phyloP scores from a whole-genome alignment of 2,329 filamentous ascomycete species.

The Exophiala oligosperma region DNA sequence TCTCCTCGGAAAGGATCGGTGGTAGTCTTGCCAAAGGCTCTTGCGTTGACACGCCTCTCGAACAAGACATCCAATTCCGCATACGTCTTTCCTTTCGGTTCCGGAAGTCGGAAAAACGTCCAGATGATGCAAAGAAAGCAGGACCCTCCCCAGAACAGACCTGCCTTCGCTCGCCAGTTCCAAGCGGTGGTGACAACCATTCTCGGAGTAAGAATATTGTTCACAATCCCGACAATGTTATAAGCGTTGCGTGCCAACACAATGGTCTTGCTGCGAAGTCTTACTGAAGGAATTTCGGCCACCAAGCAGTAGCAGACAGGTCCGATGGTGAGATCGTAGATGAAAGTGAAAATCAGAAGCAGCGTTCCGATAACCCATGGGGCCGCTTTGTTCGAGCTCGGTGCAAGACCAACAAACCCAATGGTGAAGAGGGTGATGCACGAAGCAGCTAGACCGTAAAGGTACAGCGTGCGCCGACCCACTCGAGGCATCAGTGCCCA shows the following conservation, averaged over 20 bases:
- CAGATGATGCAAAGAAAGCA: slow-evolving; percentile 41
- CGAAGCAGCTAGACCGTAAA: slow-evolving; percentile 34
- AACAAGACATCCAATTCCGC: slow-evolving; percentile 45
- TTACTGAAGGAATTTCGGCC: slow-evolving; percentile 54
- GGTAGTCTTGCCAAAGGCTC: not conserved
- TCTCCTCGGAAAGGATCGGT: not conserved
- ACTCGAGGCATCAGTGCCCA: slow-evolving; percentile 44
- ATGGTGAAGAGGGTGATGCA: slow-evolving; percentile 33
- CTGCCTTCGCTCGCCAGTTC: slow-evolving; percentile 36
- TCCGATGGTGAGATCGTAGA: slow-evolving; percentile 56
- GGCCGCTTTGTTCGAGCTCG: slow-evolving; percentile 17
- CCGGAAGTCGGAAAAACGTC: slow-evolving; percentile 47
- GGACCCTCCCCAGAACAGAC: slow-evolving; percentile 41
- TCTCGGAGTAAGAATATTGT: slow-evolving; percentile 38
- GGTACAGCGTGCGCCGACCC: slow-evolving; percentile 42
- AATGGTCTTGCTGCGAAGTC: slow-evolving; percentile 56
- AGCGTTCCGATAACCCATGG: slow-evolving; percentile 30
- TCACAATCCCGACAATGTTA: slow-evolving; percentile 51
- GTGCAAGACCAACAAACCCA: slow-evolving; percentile 27
- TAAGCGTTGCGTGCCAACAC: slow-evolving; percentile 53
- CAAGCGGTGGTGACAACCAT: slow-evolving; percentile 30
- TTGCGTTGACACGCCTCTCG: slow-evolving; percentile 16
- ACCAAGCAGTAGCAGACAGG: slow-evolving; percentile 55
- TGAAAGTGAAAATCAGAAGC: slow-evolving; percentile 54
- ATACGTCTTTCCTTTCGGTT: slow-evolving; percentile 45